These are phyloP conservation scores for Ceratobasidium sp. DNA, from an alignment of 1,284 basidiomycete species.

Conservation along the genomic window DNA sequence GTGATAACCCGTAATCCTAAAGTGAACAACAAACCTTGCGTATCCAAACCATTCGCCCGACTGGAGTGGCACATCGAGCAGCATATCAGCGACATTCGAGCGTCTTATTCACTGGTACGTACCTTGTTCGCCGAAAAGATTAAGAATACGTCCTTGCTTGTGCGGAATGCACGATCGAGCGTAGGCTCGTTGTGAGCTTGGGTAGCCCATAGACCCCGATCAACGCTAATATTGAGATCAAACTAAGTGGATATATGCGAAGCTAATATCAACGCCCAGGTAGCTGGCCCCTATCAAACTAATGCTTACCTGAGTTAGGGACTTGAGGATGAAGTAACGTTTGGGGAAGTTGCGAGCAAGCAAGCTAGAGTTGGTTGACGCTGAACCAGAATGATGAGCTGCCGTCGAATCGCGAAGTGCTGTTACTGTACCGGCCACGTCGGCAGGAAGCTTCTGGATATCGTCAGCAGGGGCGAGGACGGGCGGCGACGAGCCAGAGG, in stretches of 20 bases:
- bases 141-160: slow-evolving; percentile 86
- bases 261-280: not conserved
- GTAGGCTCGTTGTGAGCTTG: slow-evolving; percentile 93
- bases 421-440: slow-evolving; percentile 11
- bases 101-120: slow-evolving; percentile 64
- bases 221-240: slow-evolving; percentile 88
- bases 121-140: slow-evolving; percentile 95
- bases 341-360: slow-evolving; percentile 82
- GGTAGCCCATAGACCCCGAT: slow-evolving; percentile 89
- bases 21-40: slow-evolving; percentile 68
- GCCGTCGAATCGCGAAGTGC: slow-evolving; percentile 48
- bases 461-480: not conserved
- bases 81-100: not conserved
- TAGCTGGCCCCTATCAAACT: not conserved
- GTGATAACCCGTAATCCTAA: not conserved
- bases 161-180: slow-evolving; percentile 91
- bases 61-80: slow-evolving; percentile 48
- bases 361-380: slow-evolving; percentile 77
- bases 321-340: slow-evolving; percentile 95
- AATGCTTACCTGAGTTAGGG: slow-evolving; percentile 75
- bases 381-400: slow-evolving; percentile 63
- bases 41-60: slow-evolving; percentile 72
- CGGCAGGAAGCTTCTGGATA: not conserved
- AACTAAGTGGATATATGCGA: slow-evolving; percentile 61
- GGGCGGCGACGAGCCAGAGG: slow-evolving; percentile 27